Evolutionary conservation across 2,329 filamentous ascomycete genomes (phyloP).

Genomic region (Ilyonectria robusta): DNA sequence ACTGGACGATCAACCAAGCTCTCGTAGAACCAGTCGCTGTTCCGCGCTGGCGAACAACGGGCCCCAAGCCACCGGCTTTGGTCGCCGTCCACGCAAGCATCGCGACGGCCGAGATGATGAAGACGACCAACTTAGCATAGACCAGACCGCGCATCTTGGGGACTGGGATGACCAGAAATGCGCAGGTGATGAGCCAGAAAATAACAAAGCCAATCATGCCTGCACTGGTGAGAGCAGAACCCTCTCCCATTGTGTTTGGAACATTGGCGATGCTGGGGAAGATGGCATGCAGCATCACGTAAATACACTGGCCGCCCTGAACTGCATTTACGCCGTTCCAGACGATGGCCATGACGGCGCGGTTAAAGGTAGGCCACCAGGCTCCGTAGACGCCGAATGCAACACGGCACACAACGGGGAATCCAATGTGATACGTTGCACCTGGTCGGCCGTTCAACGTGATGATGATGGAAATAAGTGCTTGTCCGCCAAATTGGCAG

Average conservation of each 20-base stretch:
- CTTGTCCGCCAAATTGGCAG: constrained; percentile 57
- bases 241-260: constrained; percentile 55
- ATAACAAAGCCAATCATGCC: constrained; percentile 59
- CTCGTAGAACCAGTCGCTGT: constrained; percentile 11
- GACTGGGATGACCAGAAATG: constrained; percentile 54
- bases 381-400: constrained; percentile 61
- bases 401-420: constrained; percentile 58
- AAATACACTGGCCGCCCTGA: constrained; percentile 52
- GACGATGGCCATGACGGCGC: constrained; percentile 61
- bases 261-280: constrained; percentile 58
- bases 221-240: constrained; percentile 56
- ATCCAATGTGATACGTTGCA: constrained; percentile 60
- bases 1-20: constrained; percentile 17
- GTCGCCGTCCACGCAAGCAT: constrained; percentile 53
- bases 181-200: constrained; percentile 58
- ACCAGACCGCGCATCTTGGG: constrained; percentile 37
- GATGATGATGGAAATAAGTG: constrained; percentile 58
- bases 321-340: constrained; percentile 60
- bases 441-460: constrained; percentile 59
- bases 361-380: constrained; percentile 60
- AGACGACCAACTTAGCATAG: constrained; percentile 52
- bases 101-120: constrained; percentile 54
- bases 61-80: constrained; percentile 25
- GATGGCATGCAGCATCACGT: constrained; percentile 57
- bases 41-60: constrained; percentile 6